phyloP scores from a whole-genome alignment of 805 yeast genomes.

The Candida pseudofarinosa region DNA sequence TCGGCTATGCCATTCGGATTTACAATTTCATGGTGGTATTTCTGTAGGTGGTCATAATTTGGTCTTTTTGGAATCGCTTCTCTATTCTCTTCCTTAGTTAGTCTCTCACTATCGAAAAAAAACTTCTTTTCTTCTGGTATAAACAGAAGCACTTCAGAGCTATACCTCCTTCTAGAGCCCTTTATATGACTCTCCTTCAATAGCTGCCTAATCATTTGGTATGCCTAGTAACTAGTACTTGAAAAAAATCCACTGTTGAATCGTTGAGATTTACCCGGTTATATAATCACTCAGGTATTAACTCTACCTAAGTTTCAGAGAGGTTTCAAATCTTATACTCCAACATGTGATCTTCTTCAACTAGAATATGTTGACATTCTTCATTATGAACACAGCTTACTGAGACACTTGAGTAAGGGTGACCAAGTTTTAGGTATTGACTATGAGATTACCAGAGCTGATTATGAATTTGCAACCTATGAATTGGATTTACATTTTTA shows the following conservation, averaged over 20 bases:
- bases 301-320: neutral
- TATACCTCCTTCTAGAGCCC: slow-evolving; percentile 1
- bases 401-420: no score
- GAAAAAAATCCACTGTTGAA: neutral
- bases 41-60: slow-evolving; percentile 7
- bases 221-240: neutral
- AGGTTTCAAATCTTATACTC: no score
- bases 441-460: no score
- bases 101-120: slow-evolving; percentile 24
- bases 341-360: no score
- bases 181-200: neutral
- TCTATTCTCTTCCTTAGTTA: slow-evolving; percentile 24
- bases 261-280: neutral
- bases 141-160: slow-evolving; percentile 17
- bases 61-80: slow-evolving; percentile 34
- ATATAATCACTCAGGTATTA: neutral
- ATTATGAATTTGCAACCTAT: neutral
- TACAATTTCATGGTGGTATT: slow-evolving; percentile 24
- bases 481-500: neutral
- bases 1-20: slow-evolving; percentile 35
- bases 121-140: slow-evolving; percentile 24
- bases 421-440: no score
- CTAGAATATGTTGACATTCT: no score
- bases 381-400: no score
- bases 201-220: neutral